phyloP scores from a whole-genome alignment of 192 early-diverging fungal genomes.

The Coemansia sp. region DNA sequence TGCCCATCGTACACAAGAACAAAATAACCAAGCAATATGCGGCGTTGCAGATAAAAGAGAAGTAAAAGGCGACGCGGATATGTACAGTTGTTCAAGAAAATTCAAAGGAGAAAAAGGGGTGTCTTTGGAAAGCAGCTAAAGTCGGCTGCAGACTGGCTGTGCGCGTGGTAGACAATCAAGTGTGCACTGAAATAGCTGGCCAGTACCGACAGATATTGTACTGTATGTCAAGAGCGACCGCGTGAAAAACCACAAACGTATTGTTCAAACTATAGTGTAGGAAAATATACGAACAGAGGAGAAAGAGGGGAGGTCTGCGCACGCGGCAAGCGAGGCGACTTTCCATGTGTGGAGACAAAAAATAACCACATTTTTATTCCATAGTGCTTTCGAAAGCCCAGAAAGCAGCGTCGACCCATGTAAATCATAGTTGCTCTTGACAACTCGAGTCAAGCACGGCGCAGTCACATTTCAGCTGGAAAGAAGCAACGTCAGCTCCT shows the following conservation, averaged over 20 bases:
- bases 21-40: not conserved
- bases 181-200: no score
- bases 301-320: not conserved
- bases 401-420: no score
- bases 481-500: no score
- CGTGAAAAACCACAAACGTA: not conserved
- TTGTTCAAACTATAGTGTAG: slow-evolving; percentile 1
- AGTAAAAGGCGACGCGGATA: not conserved
- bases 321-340: not conserved
- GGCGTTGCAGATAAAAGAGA: not conserved
- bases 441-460: not conserved
- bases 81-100: not conserved
- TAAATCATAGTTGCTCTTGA: no score
- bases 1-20: slow-evolving; percentile 6
- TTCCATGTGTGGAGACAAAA: not conserved
- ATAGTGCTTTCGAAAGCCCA: not conserved
- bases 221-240: not conserved
- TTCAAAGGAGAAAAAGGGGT: not conserved
- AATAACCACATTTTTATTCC: not conserved
- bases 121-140: not conserved
- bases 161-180: no score
- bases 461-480: not conserved
- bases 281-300: not conserved
- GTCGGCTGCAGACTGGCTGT: not conserved
- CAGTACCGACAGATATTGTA: no score